A percentile compares a stretch with the other conserved stretches of the same genome.
Evolutionary conservation across 495 filamentous ascomycete genomes (phyloP).

Genomic region (Neurospora tetrasperma): DNA sequence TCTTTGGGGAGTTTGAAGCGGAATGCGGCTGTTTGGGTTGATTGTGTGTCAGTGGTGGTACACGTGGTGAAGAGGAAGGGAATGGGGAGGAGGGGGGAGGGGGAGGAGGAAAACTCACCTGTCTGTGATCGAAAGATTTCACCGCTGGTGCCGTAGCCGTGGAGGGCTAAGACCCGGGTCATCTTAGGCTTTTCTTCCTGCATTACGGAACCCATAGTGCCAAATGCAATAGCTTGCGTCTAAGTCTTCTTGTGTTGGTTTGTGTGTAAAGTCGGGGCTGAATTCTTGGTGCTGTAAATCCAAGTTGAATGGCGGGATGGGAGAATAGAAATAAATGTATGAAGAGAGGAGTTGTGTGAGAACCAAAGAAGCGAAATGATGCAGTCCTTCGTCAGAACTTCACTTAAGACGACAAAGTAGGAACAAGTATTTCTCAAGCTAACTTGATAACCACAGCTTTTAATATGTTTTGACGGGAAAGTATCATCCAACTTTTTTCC

Average conservation of each 20-base stretch:
- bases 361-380: neutral
- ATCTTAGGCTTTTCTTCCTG: neutral
- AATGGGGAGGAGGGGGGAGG: neutral
- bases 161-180: constrained; percentile 54
- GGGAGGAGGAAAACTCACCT: constrained; percentile 25
- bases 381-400: neutral
- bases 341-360: neutral
- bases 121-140: constrained; percentile 50
- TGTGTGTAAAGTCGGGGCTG: neutral
- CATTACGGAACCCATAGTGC: neutral
- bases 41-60: neutral
- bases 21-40: constrained; percentile 18
- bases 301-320: neutral
- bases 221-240: neutral
- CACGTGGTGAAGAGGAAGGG: neutral
- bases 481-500: neutral
- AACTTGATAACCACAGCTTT: neutral
- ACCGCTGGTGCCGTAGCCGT: constrained; percentile 51
- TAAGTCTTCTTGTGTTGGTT: neutral
- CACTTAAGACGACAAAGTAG: neutral
- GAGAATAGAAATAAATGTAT: neutral
- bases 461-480: neutral
- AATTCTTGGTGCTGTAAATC: neutral
- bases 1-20: constrained; percentile 19
- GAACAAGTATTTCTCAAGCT: neutral